Evolutionary conservation across 2,329 filamentous ascomycete genomes (phyloP).

Genomic region (Neonectria coccinea): DNA sequence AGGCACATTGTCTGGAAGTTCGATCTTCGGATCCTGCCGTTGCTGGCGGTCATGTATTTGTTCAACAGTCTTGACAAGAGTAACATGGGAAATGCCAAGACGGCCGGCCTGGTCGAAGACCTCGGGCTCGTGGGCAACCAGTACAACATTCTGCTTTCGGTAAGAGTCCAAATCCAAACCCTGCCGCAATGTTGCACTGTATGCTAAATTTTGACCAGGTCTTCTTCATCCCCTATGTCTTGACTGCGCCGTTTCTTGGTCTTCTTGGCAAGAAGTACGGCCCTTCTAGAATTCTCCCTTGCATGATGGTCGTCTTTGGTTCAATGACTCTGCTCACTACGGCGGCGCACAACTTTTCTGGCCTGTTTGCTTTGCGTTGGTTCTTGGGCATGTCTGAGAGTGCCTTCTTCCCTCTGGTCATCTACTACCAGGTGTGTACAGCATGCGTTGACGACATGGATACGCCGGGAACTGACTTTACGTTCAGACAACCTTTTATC

Average conservation of each 20-base stretch:
- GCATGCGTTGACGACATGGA: not conserved
- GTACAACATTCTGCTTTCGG: constrained; percentile 28
- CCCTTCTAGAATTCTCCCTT: constrained; percentile 73
- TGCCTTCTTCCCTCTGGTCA: constrained; percentile 65
- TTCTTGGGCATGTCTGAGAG: constrained; percentile 67
- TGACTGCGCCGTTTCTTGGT: constrained; percentile 69
- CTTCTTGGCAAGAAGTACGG: constrained; percentile 80
- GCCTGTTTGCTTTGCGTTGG: constrained; percentile 62
- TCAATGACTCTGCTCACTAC: constrained; percentile 71
- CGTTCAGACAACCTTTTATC: constrained; percentile 61
- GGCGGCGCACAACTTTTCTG: constrained; percentile 61
- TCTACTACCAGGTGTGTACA: constrained; percentile 57
- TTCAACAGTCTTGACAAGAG: constrained; percentile 31
- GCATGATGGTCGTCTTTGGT: constrained; percentile 80
- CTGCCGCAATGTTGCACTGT: too few relatives aligned
- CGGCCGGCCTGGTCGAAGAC: constrained; percentile 20
- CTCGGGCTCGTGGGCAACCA: constrained; percentile 21
- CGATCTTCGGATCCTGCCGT: constrained; percentile 24
- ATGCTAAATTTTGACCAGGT: constrained; percentile 47
- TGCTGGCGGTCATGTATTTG: constrained; percentile 26
- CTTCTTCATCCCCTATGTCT: constrained; percentile 81
- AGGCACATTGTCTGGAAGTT: constrained; percentile 27
- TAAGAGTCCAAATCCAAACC: not conserved
- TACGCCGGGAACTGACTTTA: not conserved
- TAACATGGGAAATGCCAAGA: constrained; percentile 30